Evolutionary conservation across 2,329 filamentous ascomycete genomes (phyloP), one percentile per base, ranked within the genome.

Genomic region (Apiospora hydei): DNA sequence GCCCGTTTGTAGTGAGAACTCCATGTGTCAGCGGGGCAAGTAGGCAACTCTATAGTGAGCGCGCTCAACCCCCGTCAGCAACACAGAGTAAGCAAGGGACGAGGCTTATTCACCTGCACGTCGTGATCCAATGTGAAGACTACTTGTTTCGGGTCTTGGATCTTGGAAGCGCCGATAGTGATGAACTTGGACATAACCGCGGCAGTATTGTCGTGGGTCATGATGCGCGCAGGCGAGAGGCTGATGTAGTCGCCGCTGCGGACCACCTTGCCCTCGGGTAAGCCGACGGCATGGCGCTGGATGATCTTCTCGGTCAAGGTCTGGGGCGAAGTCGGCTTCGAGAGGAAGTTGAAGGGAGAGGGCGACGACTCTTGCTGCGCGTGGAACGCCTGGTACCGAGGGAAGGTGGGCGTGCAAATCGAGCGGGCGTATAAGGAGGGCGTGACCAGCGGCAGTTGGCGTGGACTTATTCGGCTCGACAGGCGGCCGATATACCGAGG

Each of bases 71-170:
- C 44, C 16, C 44, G 6, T 16, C 1, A 43, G 44, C 18, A 5
- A 21, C 18, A 13, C 14, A 46, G 44, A 46, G 26, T 30, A 30
- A 30, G 26, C 26, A 30, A 46, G 46, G 24, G 2, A 53, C 16
- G 13, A 26, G 8, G 24, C 24, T 7, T 49, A 53, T 43, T 43
- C 41, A 43, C 41, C 53, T 68, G 66, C 0, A 98, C 93, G 77
- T 98, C 94, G 79, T 98, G 95, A 78, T 98, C 95, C 1, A 97
- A 83, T 0, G 94, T 93, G 86, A 96, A 92, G 26, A 98, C 93
- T 41, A 96, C 85, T 83, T 98, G 95, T 26, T 86, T 83, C 2
- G 87, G 88, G 80, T 95, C 84, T 76, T 94, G 87, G 78, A 97
- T 88, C 79, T 91, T 90, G 67, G 92, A 89, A 0, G 94, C 94